A percentile compares a stretch with the other conserved stretches of the same genome.
Conservation (phyloP, 768 basidiomycete genomes). For the Panellus pusillus region DNA sequence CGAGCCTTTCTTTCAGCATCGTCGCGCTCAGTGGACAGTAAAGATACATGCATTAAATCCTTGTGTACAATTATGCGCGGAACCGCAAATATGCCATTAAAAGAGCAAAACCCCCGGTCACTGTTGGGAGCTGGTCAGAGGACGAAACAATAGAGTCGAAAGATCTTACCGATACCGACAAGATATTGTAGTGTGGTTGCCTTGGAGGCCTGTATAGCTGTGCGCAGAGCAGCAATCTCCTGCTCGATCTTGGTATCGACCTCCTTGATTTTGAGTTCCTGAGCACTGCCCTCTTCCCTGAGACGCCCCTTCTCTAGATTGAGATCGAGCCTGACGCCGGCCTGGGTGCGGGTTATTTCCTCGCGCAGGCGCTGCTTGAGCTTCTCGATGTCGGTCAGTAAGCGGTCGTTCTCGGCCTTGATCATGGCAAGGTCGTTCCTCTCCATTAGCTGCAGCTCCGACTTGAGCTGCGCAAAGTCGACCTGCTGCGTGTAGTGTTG, state of each 20-base stretch:
- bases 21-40: constrained; percentile 46
- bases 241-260: constrained; percentile 97
- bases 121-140: constrained; percentile 37
- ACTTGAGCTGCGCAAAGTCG: constrained; percentile 95
- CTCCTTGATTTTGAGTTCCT: constrained; percentile 96
- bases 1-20: constrained; percentile 65
- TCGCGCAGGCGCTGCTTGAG: constrained; percentile 91
- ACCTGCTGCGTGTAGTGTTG: constrained; percentile 95
- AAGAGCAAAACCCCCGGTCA: constrained; percentile 83
- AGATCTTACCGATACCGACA: constrained; percentile 72
- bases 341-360: constrained; percentile 89
- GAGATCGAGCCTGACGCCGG: constrained; percentile 89
- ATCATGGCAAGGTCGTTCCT: constrained; percentile 95
- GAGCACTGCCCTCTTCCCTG: constrained; percentile 86
- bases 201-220: constrained; percentile 85
- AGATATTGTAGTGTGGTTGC: constrained; percentile 86
- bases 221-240: constrained; percentile 86
- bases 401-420: constrained; percentile 95
- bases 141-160: neutral
- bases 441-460: constrained; percentile 93
- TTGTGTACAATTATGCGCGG: constrained; percentile 33
- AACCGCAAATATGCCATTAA: constrained; percentile 89
- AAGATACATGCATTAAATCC: constrained; percentile 6
- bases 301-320: constrained; percentile 97
- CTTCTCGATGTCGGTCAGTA: constrained; percentile 88